Conservation (phyloP, 805 yeast species). For the Saturnispora galanensis region DNA sequence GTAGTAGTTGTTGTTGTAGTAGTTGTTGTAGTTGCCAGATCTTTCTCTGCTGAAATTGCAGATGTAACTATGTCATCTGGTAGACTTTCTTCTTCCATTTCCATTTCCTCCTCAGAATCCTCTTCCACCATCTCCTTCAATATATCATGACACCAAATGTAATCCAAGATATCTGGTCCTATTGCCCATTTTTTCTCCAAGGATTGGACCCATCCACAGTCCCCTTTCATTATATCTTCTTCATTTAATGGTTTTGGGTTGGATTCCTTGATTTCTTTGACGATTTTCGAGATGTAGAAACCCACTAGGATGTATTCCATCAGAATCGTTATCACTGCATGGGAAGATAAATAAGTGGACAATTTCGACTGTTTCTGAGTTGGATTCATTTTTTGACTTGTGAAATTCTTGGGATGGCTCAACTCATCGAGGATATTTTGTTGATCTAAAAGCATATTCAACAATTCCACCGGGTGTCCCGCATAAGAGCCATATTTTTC, state of each 20-base stretch:
- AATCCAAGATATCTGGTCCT: constrained; percentile 1
- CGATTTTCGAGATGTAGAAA: constrained; percentile 5
- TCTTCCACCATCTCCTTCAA: constrained; percentile 1
- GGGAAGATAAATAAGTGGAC: constrained; percentile 24
- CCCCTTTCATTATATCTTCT: constrained; percentile 5
- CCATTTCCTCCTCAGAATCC: constrained; percentile 3
- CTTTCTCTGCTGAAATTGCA: constrained; percentile 12
- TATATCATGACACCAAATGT: constrained; percentile 7
- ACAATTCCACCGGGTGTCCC: constrained; percentile 14
- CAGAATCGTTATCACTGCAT: constrained; percentile 23
- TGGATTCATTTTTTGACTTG: background rate
- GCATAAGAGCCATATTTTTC: constrained; percentile 1
- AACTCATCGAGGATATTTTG: constrained; percentile 29
- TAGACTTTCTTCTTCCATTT: background rate
- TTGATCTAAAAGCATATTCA: constrained; percentile 28
- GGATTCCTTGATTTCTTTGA: background rate
- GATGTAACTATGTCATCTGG: constrained; percentile 10
- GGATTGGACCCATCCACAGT: constrained; percentile 1
- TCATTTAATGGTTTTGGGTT: constrained; percentile 7
- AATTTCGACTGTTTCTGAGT: constrained; percentile 16
- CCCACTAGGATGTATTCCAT: constrained; percentile 21
- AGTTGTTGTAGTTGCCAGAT: background rate
- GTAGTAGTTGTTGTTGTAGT: background rate
- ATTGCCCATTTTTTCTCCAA: constrained; percentile 3
- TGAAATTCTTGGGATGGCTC: constrained; percentile 24